Evolutionary conservation across 805 yeast species (phyloP), one percentile per base, ranked within the genome.

Genomic region (Cyberlindnera maritima): DNA sequence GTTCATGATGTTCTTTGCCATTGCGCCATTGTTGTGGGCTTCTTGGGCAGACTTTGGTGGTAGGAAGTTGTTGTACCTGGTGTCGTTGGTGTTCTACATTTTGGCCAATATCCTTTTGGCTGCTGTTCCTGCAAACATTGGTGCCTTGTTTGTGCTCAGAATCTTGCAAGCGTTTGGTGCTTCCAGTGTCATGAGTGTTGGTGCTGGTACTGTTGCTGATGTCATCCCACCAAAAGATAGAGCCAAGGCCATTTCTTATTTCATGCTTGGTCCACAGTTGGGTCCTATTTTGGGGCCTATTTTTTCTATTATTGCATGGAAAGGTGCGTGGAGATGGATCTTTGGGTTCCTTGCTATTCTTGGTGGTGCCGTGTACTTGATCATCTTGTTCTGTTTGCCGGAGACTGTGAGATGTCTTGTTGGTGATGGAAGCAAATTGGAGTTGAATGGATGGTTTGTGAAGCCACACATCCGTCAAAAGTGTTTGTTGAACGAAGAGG

Each of bases 221-320:
- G 64, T 90, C 28, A 83, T 75, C 50, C 72, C 79, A 9, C 82
- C 84, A 17, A 72, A 77, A 26, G 77, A 81, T 54, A 71, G 96
- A 57, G 97, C 96, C 2, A 70, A 76, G 12, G 92, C 95, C 2
- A 83, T 90, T 76, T 94, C 96, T 0, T 74, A 83, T 46, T 90
- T 82, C 56, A 90, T 89, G 72, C 65, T 90, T 52, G 97, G 97
- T 0, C 96, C 96, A 0, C 79, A 90, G 42, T 72, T 85, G 55
- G 97, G 96, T 0, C 97, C 96, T 2, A 76, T 90, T 37, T 54
- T 89, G 2, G 89, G 96, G 2, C 97, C 97, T 2, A 83, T 90
- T 14, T 61, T 83, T 33, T 96, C 97, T 52, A 80, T 83, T 1
- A 81, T 91, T 23, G 75, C 88, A 3, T 69, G 76, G 50, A 72